Evolutionary conservation across 139 green algal species (phyloP).

Genomic region (Haematococcus lacustris): DNA sequence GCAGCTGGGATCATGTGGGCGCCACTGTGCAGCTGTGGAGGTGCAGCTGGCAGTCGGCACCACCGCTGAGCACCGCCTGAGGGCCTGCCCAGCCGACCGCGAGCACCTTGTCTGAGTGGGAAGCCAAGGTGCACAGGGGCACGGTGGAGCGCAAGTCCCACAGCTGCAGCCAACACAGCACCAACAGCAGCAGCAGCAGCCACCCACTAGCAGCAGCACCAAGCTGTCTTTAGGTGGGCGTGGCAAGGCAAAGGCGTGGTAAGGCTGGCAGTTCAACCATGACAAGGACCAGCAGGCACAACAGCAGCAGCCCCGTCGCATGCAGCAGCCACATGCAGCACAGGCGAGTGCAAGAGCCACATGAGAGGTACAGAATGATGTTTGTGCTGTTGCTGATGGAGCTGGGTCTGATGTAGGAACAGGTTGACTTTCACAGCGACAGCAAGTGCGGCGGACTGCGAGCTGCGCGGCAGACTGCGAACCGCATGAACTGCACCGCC

Average conservation of each 20-base stretch:
- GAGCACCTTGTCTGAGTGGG: slow-evolving; percentile 50
- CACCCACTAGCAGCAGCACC: background rate
- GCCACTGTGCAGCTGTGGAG: too few species aligned
- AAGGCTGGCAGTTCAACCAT: background rate
- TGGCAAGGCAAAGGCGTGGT: too few species aligned
- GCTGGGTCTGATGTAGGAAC: background rate
- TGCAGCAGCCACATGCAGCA: background rate
- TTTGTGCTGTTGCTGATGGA: background rate
- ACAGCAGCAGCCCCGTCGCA: background rate
- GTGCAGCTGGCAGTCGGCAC: slow-evolving; percentile 50
- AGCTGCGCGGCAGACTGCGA: background rate
- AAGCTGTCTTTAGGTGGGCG: too few species aligned
- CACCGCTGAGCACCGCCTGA: slow-evolving; percentile 31
- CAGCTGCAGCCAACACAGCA: slow-evolving; percentile 1
- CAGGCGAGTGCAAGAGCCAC: background rate
- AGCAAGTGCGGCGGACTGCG: background rate
- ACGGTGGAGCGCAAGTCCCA: slow-evolving; percentile 20
- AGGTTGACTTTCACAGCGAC: background rate
- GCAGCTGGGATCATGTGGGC: too few species aligned
- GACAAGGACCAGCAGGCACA: background rate
- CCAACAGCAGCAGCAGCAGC: background rate
- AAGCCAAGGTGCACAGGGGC: slow-evolving; percentile 42
- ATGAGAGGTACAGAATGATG: background rate
- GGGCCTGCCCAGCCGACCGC: slow-evolving; percentile 29
- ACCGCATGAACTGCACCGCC: background rate